Evolutionary conservation across 2,329 filamentous ascomycete genomes (phyloP).

Genomic region (Fusarium odoratissimum): DNA sequence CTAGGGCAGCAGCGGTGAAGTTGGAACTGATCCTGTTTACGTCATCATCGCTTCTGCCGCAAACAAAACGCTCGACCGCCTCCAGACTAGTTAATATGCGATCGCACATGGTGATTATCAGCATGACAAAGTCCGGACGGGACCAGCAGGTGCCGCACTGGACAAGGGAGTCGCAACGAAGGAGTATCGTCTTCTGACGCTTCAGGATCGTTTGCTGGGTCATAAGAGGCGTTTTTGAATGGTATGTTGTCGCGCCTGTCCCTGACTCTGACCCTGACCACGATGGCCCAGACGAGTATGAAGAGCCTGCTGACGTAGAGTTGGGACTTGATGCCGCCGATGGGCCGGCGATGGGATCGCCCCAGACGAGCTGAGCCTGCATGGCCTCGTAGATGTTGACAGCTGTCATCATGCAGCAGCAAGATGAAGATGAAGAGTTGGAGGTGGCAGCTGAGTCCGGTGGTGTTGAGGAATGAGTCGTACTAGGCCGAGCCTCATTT

Average conservation of each 20-base stretch:
- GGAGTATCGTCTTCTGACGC: neutral
- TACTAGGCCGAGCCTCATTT: neutral
- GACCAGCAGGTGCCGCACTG: rapidly evolving
- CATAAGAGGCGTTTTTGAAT: neutral
- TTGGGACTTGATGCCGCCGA: neutral
- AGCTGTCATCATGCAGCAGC: neutral
- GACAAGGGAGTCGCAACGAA: neutral
- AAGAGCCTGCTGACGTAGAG: neutral
- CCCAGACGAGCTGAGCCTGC: neutral
- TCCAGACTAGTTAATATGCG: neutral
- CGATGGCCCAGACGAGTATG: neutral
- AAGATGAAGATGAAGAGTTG: neutral
- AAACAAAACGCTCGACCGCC: neutral
- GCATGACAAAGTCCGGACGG: neutral
- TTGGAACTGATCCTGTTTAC: neutral
- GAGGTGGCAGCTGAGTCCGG: neutral
- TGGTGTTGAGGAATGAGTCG: neutral
- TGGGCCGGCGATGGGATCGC: neutral
- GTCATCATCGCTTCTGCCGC: neutral
- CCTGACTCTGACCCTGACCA: neutral
- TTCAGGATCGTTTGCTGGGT: neutral
- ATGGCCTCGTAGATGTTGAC: neutral
- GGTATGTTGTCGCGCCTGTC: rapidly evolving
- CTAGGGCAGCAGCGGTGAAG: neutral
- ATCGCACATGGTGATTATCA: neutral